Conservation (phyloP, 176 grass and related monocot genomes). For the Oropetium thomaeum region DNA sequence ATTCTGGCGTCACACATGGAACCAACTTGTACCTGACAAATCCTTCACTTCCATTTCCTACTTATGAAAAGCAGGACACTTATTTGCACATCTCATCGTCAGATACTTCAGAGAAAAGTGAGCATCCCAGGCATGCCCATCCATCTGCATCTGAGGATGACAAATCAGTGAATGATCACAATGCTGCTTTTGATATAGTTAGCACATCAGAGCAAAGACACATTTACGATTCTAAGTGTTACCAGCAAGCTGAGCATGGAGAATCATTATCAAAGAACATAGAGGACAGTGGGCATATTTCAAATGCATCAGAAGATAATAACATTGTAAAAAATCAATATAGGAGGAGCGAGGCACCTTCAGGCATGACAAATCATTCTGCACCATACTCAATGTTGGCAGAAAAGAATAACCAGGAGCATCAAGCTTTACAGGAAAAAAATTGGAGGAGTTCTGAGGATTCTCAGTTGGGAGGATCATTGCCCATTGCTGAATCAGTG, state of each 20-base stretch:
- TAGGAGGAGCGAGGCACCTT: conserved; percentile 1
- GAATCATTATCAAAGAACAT: conserved; percentile 16
- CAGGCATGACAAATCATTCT: not conserved
- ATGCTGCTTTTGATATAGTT: not conserved
- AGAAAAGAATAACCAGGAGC: conserved; percentile 15
- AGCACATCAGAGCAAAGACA: conserved; percentile 17
- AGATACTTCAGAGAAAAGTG: conserved; percentile 25
- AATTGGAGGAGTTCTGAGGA: not conserved
- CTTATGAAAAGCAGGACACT: conserved; percentile 23
- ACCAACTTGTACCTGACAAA: not conserved
- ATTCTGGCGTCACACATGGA: conserved; percentile 1
- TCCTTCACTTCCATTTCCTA: not conserved
- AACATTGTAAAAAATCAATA: conserved; percentile 16
- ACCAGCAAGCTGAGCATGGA: conserved; percentile 21
- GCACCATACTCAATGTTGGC: not conserved
- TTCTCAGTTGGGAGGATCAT: not conserved
- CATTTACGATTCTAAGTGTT: conserved; percentile 18
- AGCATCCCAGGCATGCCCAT: not conserved
- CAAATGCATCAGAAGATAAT: conserved; percentile 24
- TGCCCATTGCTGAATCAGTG: conserved; percentile 12
- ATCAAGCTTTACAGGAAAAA: conserved; percentile 27
- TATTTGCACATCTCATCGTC: not conserved
- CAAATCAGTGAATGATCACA: conserved; percentile 5
- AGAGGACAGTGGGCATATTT: conserved; percentile 13
- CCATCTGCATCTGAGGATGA: conserved; percentile 25